Evolutionary conservation across 2,329 filamentous ascomycete species (phyloP).

Genomic region (Emmonsia crescens): DNA sequence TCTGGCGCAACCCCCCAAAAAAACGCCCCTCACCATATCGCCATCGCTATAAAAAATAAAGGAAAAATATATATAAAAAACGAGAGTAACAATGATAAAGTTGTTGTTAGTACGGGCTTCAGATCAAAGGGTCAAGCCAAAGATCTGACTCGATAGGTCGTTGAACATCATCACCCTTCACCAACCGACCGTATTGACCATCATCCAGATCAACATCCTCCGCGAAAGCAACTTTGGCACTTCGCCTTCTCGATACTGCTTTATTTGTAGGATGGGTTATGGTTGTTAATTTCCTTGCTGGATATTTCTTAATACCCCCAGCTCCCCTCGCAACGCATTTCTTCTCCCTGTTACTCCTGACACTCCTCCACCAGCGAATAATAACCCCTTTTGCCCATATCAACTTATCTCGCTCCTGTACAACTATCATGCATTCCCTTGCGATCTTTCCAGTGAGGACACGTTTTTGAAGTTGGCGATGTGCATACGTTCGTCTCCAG

Average conservation of each 20-base stretch:
- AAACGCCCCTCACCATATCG: neutral
- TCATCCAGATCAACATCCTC: neutral
- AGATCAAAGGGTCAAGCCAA: constrained; percentile 2
- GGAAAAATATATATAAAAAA: neutral
- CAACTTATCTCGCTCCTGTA: constrained; percentile 34
- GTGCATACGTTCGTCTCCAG: constrained; percentile 32
- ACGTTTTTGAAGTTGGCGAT: constrained; percentile 15
- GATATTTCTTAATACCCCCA: neutral
- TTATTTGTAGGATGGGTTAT: neutral
- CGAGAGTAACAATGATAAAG: neutral
- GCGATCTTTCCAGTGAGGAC: constrained; percentile 19
- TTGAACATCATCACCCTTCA: neutral
- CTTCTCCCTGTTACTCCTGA: constrained; percentile 13
- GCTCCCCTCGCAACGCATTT: neutral
- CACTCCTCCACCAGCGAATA: constrained; percentile 24
- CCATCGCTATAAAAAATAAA: neutral
- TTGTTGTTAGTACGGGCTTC: too few relatives aligned
- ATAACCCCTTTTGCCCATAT: constrained; percentile 29
- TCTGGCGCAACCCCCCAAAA: neutral
- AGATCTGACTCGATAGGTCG: neutral
- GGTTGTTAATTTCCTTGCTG: neutral
- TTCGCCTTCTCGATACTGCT: neutral
- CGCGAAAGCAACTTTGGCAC: neutral
- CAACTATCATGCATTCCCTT: constrained; percentile 36
- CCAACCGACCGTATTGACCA: neutral